phyloP scores from a whole-genome alignment of 2,329 filamentous ascomycete species.

The Aureobasidium sp. region DNA sequence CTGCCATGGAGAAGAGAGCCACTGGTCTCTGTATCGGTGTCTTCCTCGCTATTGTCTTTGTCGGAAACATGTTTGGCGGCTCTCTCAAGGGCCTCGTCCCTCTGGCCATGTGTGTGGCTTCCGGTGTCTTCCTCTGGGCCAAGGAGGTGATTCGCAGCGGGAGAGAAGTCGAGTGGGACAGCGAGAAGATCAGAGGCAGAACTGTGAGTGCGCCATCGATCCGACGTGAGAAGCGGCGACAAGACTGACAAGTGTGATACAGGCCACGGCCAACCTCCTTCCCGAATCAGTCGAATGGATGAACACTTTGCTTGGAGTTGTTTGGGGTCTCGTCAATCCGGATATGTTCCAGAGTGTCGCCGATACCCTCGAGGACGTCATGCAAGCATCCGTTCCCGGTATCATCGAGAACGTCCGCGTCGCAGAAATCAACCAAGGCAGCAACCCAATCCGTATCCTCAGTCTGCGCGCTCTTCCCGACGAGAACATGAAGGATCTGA shows the following conservation, averaged over 20 bases:
- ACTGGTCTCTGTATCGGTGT: conserved; percentile 61
- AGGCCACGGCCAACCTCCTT: conserved; percentile 77
- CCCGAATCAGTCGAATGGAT: conserved; percentile 91
- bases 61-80: conserved; percentile 74
- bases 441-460: conserved; percentile 79
- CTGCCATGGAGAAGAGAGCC: conserved; percentile 64
- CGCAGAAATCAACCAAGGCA: conserved; percentile 89
- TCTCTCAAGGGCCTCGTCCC: conserved; percentile 68
- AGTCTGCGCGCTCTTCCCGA: conserved; percentile 82
- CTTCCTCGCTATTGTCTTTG: conserved; percentile 61
- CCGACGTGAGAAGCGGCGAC: not conserved
- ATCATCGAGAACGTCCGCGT: conserved; percentile 92
- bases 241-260: not conserved
- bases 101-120: conserved; percentile 60
- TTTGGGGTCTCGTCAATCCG: conserved; percentile 89
- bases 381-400: conserved; percentile 88
- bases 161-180: conserved; percentile 76
- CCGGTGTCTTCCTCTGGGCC: conserved; percentile 79
- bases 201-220: conserved; percentile 40
- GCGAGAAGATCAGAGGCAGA: conserved; percentile 75
- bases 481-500: conserved; percentile 69
- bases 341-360: conserved; percentile 89
- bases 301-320: conserved; percentile 74
- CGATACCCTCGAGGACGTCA: conserved; percentile 91
- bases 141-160: conserved; percentile 79